Base-by-base conservation (phyloP, 441 rosid species). In the Aquilaria agallochum region DNA sequence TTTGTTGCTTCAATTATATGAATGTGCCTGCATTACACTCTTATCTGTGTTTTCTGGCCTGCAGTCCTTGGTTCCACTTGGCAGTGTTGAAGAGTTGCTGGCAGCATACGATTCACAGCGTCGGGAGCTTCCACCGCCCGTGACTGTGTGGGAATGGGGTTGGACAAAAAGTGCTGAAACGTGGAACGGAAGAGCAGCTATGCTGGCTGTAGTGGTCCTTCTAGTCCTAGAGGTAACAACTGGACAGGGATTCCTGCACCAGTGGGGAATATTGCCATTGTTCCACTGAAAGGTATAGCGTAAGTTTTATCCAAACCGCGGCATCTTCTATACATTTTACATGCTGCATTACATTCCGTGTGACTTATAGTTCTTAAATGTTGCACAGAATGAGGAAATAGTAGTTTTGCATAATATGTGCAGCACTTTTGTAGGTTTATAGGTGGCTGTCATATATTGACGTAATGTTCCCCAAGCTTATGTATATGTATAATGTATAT, bases 161-260 rank as follows among this genome's bases (percentile, higher is more conserved):
- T 95, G 97, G 97, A 95, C 97, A 5, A 89, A 74, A 80, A 95
- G 99, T 75, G 99, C 99, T 0, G 99, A 95, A 72, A 95, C 99
- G 47, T 92, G 99, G 99, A 95, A 95, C 14, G 97, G 97, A 60
- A 79, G 99, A 78, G 97, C 99, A 27, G 99, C 99, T 58, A 91
- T 95, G 99, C 74, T 95, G 60, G 97, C 96, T 8, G 97, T 92
- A 67, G 75, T 95, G n/a, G 88, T 91, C 42, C 86, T 95, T 6
- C 51, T 92, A 82, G 82, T 88, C 56, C 83, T 92, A 0, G 97
- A 95, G 77, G 95, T 95, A 65, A 83, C 97, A 68, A 95, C 97
- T 0, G 99, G 99, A 30, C 68, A 95, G 71, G 98, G 99, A 11
- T 86, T 95, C 76, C 82, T 95, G 66, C 99, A 88, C 74, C 99